A percentile compares a stretch with the other conserved stretches of the same genome.
Evolutionary conservation across 2,329 filamentous ascomycete species (phyloP).

Genomic region (Cladosporium sp.): DNA sequence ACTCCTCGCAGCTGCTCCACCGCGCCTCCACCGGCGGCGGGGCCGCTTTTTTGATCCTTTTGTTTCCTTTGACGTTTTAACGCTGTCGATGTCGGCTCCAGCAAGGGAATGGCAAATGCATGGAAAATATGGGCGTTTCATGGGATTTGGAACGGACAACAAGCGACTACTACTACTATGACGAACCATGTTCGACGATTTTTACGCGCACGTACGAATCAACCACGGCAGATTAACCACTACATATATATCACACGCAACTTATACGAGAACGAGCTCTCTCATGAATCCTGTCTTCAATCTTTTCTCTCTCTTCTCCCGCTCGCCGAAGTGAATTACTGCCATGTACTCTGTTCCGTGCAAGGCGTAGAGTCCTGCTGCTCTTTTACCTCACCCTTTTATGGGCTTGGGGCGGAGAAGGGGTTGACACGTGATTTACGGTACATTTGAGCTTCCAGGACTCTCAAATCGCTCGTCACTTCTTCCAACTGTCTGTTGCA

Average conservation of each 20-base stretch:
- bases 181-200: background rate
- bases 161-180: background rate
- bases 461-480: background rate
- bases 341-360: too few species aligned
- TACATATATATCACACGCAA: background rate
- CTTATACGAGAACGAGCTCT: background rate
- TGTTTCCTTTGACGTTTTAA: background rate
- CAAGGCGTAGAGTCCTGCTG: background rate
- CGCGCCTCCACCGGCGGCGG: background rate
- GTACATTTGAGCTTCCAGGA: background rate
- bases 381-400: background rate
- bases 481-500: background rate
- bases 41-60: background rate
- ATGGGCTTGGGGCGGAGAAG: background rate
- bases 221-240: background rate
- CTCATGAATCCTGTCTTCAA: background rate
- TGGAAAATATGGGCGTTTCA: background rate
- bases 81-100: background rate
- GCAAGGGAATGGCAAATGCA: background rate
- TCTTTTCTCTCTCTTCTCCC: background rate
- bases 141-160: background rate
- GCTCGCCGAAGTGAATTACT: too few species aligned
- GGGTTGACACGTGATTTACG: background rate
- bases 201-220: background rate
- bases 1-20: background rate